phyloP scores from a whole-genome alignment of 176 grass and related monocot species.

The Ampelocalamus luodianensis region DNA sequence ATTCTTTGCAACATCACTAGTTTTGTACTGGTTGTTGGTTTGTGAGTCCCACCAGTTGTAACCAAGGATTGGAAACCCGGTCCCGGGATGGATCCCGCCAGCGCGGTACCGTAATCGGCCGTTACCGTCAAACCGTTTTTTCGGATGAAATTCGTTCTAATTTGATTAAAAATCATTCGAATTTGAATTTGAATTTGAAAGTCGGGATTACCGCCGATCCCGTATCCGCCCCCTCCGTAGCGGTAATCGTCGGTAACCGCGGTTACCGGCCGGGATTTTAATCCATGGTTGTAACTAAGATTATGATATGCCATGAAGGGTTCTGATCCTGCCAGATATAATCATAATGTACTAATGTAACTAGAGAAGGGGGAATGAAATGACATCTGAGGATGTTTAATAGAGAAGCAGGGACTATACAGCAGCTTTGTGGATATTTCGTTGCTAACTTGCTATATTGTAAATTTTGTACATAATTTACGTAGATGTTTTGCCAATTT shows the following conservation, averaged over 20 bases:
- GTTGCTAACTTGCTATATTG: neutral
- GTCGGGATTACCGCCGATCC: too few relatives aligned
- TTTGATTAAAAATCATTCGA: too few relatives aligned
- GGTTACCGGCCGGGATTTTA: too few relatives aligned
- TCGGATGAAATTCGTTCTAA: too few relatives aligned
- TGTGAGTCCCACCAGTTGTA: neutral
- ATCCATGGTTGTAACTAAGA: slow-evolving; percentile 2
- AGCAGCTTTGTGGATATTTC: neutral
- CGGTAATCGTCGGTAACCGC: too few relatives aligned
- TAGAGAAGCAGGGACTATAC: neutral
- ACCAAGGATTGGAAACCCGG: too few relatives aligned
- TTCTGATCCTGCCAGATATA: neutral
- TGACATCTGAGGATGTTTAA: neutral
- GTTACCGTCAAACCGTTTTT: too few relatives aligned
- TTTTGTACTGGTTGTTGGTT: slow-evolving; percentile 12
- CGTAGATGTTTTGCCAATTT: slow-evolving; percentile 11
- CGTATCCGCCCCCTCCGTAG: too few relatives aligned
- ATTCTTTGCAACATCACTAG: neutral
- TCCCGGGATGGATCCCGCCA: too few relatives aligned
- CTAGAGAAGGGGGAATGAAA: slow-evolving; percentile 21
- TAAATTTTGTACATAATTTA: slow-evolving; percentile 28
- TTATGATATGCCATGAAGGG: slow-evolving; percentile 15
- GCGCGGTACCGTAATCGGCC: too few relatives aligned
- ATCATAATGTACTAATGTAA: neutral
- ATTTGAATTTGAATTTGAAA: too few relatives aligned